Evolutionary conservation across 805 yeast genomes (phyloP).

Genomic region (Spathaspora passalidarum): DNA sequence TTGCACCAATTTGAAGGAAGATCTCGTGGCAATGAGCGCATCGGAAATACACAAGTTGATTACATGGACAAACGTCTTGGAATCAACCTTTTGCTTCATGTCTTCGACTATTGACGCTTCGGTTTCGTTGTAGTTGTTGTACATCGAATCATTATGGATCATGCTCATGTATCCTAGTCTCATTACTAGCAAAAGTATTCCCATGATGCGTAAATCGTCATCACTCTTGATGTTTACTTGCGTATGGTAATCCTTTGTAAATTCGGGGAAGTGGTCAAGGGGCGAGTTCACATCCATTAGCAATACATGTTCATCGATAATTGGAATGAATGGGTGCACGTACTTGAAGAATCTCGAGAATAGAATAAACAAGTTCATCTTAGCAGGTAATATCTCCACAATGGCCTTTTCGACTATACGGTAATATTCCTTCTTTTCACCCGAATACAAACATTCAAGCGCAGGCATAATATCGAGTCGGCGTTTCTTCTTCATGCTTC

Average conservation of each 20-base stretch:
- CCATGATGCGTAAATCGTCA: constrained; percentile 28
- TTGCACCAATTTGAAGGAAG: constrained; percentile 36
- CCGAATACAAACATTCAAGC: constrained; percentile 13
- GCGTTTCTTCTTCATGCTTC: too few relatives aligned
- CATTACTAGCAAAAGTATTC: constrained; percentile 26
- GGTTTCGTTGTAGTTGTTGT: constrained; percentile 23
- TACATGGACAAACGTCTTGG: constrained; percentile 26
- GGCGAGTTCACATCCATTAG: constrained; percentile 22
- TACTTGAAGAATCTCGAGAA: constrained; percentile 33
- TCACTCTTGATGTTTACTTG: constrained; percentile 25
- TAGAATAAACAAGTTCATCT: constrained; percentile 21
- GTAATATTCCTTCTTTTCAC: constrained; percentile 24
- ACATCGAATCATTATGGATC: constrained; percentile 30
- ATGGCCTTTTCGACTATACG: constrained; percentile 25
- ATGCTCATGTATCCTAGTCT: constrained; percentile 38
- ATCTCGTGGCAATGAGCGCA: constrained; percentile 24
- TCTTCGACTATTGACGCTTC: constrained; percentile 29
- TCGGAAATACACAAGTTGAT: constrained; percentile 35
- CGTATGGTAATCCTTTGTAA: constrained; percentile 15
- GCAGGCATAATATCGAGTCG: not conserved
- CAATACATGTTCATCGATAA: constrained; percentile 29
- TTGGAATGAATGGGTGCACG: constrained; percentile 38
- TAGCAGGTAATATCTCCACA: constrained; percentile 28
- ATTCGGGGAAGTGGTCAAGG: constrained; percentile 21
- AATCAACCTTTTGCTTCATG: constrained; percentile 21